Evolutionary conservation across 257 asterid species (phyloP), one percentile per base, ranked within the genome.

Genomic region (Gentiana macrophylla): DNA sequence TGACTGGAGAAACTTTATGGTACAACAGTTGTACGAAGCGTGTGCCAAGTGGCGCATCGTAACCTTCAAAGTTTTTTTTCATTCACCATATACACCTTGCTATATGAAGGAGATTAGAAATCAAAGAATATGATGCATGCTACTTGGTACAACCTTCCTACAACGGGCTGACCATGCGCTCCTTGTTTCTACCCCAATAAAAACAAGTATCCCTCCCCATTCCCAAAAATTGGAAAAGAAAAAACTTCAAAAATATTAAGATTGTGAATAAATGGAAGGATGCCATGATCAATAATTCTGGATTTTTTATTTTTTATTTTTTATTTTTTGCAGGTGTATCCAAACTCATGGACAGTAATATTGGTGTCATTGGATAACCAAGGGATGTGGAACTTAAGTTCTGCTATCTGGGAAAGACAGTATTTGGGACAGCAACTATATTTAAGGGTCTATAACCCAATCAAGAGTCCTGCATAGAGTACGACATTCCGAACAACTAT

Each of bases 361-460:
- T 41, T 85, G 8, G 94, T 85, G 37, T 85, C 99, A 0, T 69
- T 92, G 78, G 99, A 92, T 79, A 88, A 92, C 80, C 97, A 92
- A 65, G 99, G 99, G 0, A 92, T 92, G 95, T 92, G 99, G 97
- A 88, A 92, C 55, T 43, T 92, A 80, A 83, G 97, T 73, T 85
- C 97, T 3, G 94, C 97, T 3, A 79, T 78, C 65, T 88, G 99
- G 97, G 97, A 78, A 50, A 81, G 89, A 51, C 94, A 83, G 35
- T 88, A 92, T 71, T 81, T 92, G 1, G 99, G 99, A 56, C 95
- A 92, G 57, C 97, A 92, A 5, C 74, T 85, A 13, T 92, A 92
- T 60, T 79, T 92, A 6, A 65, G 97, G 56, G 99, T 92, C 36
- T 92, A 81, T 72, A 66, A 73, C 59, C 86, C 89, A 10, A 62